Percentiles rank a stretch among this genome's conserved stretches.
Evolutionary conservation across 352 stramenopile species (phyloP).

Genomic region (Globisporangium cystogenes): DNA sequence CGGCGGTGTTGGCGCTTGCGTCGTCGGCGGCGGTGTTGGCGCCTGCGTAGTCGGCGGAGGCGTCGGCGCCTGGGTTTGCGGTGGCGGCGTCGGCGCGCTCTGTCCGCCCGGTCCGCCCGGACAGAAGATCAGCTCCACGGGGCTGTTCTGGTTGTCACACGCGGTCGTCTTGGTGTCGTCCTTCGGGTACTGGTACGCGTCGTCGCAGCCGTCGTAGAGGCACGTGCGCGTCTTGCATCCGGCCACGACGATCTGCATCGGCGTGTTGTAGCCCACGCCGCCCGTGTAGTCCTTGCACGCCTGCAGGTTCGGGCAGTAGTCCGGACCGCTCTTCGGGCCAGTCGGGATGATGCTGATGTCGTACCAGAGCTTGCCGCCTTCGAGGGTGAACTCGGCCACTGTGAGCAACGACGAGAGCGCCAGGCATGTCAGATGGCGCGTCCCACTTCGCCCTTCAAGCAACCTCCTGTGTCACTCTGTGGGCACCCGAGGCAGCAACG

Average conservation of each 20-base stretch:
- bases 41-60: constrained; percentile 25
- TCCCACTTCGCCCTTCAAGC: no score
- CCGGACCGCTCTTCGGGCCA: constrained; percentile 45
- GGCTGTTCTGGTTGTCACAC: constrained; percentile 43
- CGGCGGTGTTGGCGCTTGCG: constrained; percentile 6
- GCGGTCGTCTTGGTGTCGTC: constrained; percentile 72
- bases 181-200: constrained; percentile 65
- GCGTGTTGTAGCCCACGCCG: constrained; percentile 56
- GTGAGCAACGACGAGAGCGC: no score
- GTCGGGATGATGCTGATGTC: constrained; percentile 81
- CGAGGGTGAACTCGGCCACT: constrained; percentile 65
- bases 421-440: no score
- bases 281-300: constrained; percentile 55
- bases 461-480: no score
- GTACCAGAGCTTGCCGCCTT: constrained; percentile 46
- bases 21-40: constrained; percentile 16
- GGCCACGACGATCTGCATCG: constrained; percentile 76
- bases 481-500: no score
- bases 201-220: constrained; percentile 36
- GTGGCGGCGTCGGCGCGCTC: constrained; percentile 12
- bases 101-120: constrained; percentile 25
- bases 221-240: constrained; percentile 46
- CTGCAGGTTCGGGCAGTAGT: constrained; percentile 43
- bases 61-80: constrained; percentile 19
- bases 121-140: constrained; percentile 48